These are phyloP conservation scores for Panaeolus cyanescens DNA, from an alignment of 768 basidiomycete species.

Conservation along the genomic window DNA sequence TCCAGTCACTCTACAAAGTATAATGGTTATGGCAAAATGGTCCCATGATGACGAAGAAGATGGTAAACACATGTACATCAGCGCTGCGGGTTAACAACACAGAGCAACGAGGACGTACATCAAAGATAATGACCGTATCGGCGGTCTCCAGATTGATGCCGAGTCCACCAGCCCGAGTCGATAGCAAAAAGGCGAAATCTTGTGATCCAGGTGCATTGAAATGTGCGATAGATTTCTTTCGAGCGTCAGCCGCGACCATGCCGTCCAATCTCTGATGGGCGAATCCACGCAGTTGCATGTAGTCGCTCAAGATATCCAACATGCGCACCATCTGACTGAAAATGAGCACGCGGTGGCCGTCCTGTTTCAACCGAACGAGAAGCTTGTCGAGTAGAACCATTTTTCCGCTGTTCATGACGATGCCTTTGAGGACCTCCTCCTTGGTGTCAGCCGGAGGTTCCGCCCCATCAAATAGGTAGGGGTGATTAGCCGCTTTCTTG, in stretches of 20 bases:
- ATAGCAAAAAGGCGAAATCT: constrained; percentile 96
- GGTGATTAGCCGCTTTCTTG: constrained; percentile 98
- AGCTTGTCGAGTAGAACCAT: constrained; percentile 98
- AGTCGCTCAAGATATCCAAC: constrained; percentile 98
- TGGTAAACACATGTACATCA: constrained; percentile 1
- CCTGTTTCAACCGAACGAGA: constrained; percentile 82
- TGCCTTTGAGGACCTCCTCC: constrained; percentile 90
- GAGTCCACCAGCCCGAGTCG: constrained; percentile 94
- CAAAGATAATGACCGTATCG: constrained; percentile 98
- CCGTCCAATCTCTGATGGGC: constrained; percentile 95
- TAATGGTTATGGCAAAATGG: constrained; percentile 1
- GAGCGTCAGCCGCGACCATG: constrained; percentile 88
- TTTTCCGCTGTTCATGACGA: constrained; percentile 98
- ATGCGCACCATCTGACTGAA: constrained; percentile 99
- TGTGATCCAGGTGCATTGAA: constrained; percentile 93
- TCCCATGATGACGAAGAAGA: neutral
- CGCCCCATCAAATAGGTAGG: constrained; percentile 96
- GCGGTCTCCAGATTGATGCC: constrained; percentile 99
- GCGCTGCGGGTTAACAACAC: neutral
- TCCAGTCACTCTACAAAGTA: constrained; percentile 89
- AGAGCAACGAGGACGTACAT: constrained; percentile 56
- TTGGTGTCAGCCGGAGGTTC: constrained; percentile 60
- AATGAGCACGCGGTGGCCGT: constrained; percentile 96
- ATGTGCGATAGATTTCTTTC: constrained; percentile 96
- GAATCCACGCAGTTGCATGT: constrained; percentile 89